Evolutionary conservation across 169 alveolate species (phyloP).

Genomic region (Plasmodium relictum): DNA sequence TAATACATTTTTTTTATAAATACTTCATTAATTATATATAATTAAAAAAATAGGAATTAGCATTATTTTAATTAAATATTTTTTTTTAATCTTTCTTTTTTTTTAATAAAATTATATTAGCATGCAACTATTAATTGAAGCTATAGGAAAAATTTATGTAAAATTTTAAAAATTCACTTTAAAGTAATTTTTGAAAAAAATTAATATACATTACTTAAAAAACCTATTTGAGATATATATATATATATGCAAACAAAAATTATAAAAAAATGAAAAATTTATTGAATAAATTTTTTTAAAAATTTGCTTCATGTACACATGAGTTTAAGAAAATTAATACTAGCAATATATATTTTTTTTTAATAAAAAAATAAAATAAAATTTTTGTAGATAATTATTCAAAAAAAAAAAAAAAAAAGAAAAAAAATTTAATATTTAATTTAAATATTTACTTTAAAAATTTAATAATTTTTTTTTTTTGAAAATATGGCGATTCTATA

Average conservation of each 20-base stretch:
- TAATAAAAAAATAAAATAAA: neutral
- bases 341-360: neutral
- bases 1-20: no score
- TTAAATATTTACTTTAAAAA: neutral
- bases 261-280: no score
- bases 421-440: neutral
- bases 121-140: neutral
- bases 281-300: no score
- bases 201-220: no score
- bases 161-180: no score
- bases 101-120: neutral
- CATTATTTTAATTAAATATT: neutral
- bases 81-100: no score
- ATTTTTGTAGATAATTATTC: neutral
- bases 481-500: constrained; percentile 24
- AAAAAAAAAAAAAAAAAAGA: constrained; percentile 1
- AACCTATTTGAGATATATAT: neutral
- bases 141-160: no score
- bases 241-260: neutral
- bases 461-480: constrained; percentile 25
- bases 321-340: no score
- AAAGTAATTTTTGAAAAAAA: no score
- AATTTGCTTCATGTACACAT: neutral
- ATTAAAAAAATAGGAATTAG: no score
- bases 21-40: no score